Base-by-base conservation (phyloP, 257 asterid genomes). In the Avicennia marina region DNA sequence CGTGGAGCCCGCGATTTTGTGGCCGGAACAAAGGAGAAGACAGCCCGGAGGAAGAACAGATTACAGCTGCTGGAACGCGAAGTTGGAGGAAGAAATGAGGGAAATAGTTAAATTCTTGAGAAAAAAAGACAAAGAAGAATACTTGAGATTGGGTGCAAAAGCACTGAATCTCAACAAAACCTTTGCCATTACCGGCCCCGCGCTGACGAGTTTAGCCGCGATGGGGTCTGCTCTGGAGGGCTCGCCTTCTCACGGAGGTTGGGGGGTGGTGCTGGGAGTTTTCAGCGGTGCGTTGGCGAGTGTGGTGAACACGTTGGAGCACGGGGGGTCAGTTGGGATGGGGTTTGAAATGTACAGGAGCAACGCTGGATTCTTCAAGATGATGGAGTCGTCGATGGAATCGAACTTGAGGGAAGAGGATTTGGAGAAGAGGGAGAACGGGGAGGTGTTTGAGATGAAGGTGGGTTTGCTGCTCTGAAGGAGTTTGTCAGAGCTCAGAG, bases 251-350 rank as follows among this genome's bases (percentile, higher is more conserved):
- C 65, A 40, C 16, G 71, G 77, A 0, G 67, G 47, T 2, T 75
- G 73, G 82, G 80, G 76, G 2, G 69, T 61, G 20, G 40, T 64
- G 15, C 15, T 73, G 7, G 96, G 82, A 12, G 76, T 79, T 4
- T 60, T 51, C 1, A 82, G 78, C 0, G 96, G 96, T 0, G 94
- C 90, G 26, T 48, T 85, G 71, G 96, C 94, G 4, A 78, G 72
- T 8, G 81, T 65, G 11, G 87, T 83, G 60, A 89, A 79, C 72
- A 53, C 82, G 36, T 1, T 85, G 0, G 89, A 89, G 33, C 96
- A 89, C 47, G 96, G 95, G 0, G 85, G 81, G 18, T 94, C 85
- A 50, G 85, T 85, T 16, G 96, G 96, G 2, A 88, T 85, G 95
- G 85, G 81, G 80, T 77, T 79, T n/a, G 96, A 89, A 56, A 82